Evolutionary conservation across 768 basidiomycete genomes (phyloP).

Genomic region (Suillus weaverae): DNA sequence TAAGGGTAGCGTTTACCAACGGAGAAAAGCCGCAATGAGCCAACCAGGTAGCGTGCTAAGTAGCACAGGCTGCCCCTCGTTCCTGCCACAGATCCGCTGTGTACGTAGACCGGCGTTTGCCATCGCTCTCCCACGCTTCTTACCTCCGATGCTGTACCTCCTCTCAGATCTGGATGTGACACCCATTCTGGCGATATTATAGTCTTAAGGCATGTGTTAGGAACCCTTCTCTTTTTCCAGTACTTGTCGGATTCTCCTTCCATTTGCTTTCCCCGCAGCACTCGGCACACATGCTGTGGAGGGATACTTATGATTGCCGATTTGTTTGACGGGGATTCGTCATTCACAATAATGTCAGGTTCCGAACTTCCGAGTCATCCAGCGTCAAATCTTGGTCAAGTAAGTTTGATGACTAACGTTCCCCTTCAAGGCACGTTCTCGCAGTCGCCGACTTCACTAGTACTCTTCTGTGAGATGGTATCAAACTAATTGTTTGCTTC

Average conservation of each 20-base stretch:
- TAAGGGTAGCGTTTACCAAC: neutral
- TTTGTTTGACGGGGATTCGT: neutral
- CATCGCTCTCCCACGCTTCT: slow-evolving; percentile 1
- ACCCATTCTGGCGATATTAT: neutral
- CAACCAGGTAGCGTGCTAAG: neutral
- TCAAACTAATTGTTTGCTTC: neutral
- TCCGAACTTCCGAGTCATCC: slow-evolving; percentile 3
- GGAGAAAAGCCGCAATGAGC: neutral
- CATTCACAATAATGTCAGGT: neutral
- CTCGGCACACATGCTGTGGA: neutral
- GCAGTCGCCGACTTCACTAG: neutral
- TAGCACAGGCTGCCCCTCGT: slow-evolving; percentile 20
- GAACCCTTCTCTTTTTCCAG: neutral
- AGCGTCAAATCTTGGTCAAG: neutral
- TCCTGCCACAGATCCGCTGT: slow-evolving; percentile 16
- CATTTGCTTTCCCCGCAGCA: neutral
- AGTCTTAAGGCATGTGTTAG: neutral
- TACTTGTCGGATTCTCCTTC: neutral
- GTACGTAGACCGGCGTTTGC: slow-evolving; percentile 12
- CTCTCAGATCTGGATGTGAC: neutral
- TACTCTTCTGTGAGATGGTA: neutral
- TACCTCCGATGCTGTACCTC: slow-evolving; percentile 5
- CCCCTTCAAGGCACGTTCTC: neutral
- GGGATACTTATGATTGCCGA: neutral
- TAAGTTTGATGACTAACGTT: slow-evolving; percentile 1